A percentile compares a stretch with the other conserved stretches of the same genome.
Evolutionary conservation across 768 basidiomycete genomes (phyloP).

Genomic region (Filobasidium floriforme): DNA sequence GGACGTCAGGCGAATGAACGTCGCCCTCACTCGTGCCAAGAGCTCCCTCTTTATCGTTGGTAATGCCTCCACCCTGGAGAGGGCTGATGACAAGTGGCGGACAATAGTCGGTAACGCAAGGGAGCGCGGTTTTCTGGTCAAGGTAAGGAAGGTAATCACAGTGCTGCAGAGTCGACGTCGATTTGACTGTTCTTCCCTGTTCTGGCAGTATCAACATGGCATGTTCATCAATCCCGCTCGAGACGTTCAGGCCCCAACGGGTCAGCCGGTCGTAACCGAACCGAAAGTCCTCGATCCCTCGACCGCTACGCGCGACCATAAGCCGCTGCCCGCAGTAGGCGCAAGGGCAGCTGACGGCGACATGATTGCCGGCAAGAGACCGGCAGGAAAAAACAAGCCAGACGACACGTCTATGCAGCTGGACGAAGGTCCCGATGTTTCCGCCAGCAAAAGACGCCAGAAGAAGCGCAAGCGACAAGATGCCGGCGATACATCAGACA

Average conservation of each 20-base stretch:
- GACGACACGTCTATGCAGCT: neutral
- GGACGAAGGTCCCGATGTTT: neutral
- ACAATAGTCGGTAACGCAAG: conserved; percentile 70
- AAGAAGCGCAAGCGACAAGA: conserved; percentile 6
- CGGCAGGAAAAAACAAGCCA: neutral
- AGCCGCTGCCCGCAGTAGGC: no score
- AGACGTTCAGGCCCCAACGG: neutral
- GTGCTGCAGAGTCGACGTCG: neutral
- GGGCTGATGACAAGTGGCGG: conserved; percentile 73
- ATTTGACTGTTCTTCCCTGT: neutral
- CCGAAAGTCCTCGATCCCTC: neutral
- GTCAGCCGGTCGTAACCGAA: neutral
- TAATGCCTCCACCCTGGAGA: conserved; percentile 76
- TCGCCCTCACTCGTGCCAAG: conserved; percentile 93
- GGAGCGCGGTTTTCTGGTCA: conserved; percentile 50
- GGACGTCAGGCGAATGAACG: conserved; percentile 88
- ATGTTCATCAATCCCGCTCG: conserved; percentile 7
- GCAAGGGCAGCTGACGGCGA: no score
- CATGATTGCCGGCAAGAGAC: no score
- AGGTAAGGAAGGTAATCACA: no score
- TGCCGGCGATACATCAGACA: neutral
- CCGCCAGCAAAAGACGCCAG: neutral
- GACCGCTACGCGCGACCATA: neutral
- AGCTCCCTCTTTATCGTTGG: conserved; percentile 91
- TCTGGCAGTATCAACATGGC: conserved; percentile 1